These are phyloP conservation scores for Hordeum vulgare DNA, from an alignment of 176 grass and related monocot species.

Conservation along the genomic window DNA sequence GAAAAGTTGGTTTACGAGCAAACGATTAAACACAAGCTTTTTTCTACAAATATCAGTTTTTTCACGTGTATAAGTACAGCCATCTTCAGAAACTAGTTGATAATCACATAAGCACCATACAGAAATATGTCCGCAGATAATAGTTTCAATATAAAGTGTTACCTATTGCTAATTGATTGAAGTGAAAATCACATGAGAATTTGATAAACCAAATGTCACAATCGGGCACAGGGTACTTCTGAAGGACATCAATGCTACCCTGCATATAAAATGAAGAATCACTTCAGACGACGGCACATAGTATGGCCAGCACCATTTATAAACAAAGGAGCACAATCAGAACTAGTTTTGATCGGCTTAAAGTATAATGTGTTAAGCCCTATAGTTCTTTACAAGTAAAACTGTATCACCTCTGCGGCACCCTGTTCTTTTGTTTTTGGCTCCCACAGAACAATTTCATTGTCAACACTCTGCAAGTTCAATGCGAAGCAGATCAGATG, in stretches of 20 bases:
- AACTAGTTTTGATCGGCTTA: background rate
- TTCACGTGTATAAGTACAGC: background rate
- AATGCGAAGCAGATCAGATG: slow-evolving; percentile 22
- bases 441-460: slow-evolving; percentile 94
- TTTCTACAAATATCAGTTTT: background rate
- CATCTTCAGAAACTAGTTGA: background rate
- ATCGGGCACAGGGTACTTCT: slow-evolving; percentile 95
- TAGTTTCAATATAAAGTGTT: slow-evolving; percentile 9
- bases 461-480: slow-evolving; percentile 83
- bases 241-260: slow-evolving; percentile 85
- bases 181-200: slow-evolving; percentile 98
- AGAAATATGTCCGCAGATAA: background rate
- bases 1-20: background rate
- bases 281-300: slow-evolving; percentile 12
- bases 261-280: slow-evolving; percentile 27
- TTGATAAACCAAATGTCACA: slow-evolving; percentile 99
- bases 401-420: slow-evolving; percentile 70
- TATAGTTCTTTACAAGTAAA: background rate
- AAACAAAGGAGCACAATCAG: slow-evolving; percentile 8
- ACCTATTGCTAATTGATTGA: slow-evolving; percentile 93
- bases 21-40: background rate
- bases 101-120: background rate
- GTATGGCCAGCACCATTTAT: background rate
- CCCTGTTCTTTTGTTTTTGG: slow-evolving; percentile 86
- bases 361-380: background rate